A percentile compares a stretch with the other conserved stretches of the same genome.
phyloP scores from a whole-genome alignment of 148 eudicot genomes.

The Fagopyrum tataricum region DNA sequence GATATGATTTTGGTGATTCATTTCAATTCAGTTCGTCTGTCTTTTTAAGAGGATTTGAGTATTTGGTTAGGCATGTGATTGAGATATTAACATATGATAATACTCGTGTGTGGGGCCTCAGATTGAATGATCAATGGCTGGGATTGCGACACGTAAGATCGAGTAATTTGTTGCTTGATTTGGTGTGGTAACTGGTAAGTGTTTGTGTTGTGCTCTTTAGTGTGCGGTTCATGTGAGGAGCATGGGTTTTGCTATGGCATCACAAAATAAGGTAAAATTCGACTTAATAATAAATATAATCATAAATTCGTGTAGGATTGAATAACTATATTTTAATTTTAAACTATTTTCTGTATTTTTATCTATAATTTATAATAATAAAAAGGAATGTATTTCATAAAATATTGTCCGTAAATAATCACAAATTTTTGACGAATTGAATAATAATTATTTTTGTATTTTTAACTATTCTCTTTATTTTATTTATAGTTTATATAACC shows the following conservation, averaged over 20 bases:
- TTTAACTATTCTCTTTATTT: no score
- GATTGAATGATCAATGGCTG: not conserved
- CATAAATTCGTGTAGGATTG: no score
- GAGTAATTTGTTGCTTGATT: not conserved
- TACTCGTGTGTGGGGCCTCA: not conserved
- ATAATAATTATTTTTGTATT: no score
- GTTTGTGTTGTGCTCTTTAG: not conserved
- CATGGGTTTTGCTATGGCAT: not conserved
- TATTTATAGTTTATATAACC: no score
- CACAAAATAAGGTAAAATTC: no score
- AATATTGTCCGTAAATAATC: no score
- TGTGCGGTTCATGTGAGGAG: conserved; percentile 9
- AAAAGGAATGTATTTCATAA: no score
- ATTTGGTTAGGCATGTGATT: not conserved
- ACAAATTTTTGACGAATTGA: no score
- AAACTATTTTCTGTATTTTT: no score
- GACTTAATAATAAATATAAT: no score
- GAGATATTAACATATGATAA: not conserved
- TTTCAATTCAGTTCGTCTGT: not conserved
- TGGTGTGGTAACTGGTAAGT: not conserved
- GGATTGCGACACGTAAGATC: not conserved
- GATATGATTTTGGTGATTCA: not conserved
- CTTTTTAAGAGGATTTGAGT: not conserved
- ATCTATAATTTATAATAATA: no score
- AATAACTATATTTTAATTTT: no score